phyloP scores from a whole-genome alignment of 179 eudicot genomes.

The Beta lomatogona region DNA sequence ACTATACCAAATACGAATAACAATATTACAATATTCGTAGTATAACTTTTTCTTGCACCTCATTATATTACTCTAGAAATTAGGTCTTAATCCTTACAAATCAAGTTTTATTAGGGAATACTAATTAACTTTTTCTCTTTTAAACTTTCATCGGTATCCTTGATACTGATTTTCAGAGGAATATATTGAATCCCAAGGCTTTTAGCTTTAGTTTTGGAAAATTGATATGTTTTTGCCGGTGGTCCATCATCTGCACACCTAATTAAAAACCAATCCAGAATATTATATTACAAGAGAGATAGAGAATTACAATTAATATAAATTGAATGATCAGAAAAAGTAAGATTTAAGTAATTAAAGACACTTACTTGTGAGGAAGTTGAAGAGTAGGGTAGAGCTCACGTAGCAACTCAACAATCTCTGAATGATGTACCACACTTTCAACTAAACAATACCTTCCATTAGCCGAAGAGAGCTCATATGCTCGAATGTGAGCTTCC shows the following conservation, averaged over 20 bases:
- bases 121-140: constrained; percentile 24
- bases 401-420: constrained; percentile 27
- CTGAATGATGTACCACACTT: constrained; percentile 28
- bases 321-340: background rate
- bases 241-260: constrained; percentile 37
- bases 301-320: too few species aligned
- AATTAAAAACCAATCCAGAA: background rate
- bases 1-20: too few species aligned
- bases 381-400: constrained; percentile 37
- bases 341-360: background rate
- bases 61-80: background rate
- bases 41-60: too few species aligned
- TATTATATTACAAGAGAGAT: background rate
- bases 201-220: constrained; percentile 22
- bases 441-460: constrained; percentile 49
- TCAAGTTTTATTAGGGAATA: background rate
- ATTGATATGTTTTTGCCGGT: constrained; percentile 16
- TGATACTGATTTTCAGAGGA: constrained; percentile 12
- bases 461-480: constrained; percentile 44
- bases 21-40: too few species aligned
- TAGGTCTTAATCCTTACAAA: background rate
- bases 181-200: constrained; percentile 31
- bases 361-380: constrained; percentile 40
- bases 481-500: constrained; percentile 47
- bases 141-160: constrained; percentile 30